phyloP scores from a whole-genome alignment of 306 rosid species.

The Pterocarpus santalinus region DNA sequence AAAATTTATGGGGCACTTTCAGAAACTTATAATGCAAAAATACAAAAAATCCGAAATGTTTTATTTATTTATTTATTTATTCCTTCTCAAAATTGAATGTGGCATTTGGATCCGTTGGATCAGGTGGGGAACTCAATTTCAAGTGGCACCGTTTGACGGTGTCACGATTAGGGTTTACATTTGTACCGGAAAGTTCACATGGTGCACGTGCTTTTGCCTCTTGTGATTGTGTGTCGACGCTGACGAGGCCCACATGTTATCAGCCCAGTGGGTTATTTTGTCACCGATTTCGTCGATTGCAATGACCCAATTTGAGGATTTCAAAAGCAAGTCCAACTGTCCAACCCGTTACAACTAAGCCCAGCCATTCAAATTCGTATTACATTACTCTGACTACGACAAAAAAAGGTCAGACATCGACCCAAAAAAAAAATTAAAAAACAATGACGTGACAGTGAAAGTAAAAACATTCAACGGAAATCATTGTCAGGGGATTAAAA shows the following conservation, averaged over 20 bases:
- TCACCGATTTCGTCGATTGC: neutral
- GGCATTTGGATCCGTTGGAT: conserved; percentile 54
- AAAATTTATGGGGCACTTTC: conserved; percentile 12
- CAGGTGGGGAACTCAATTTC: conserved; percentile 55
- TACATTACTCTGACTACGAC: no score
- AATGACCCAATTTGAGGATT: neutral
- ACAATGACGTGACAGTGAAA: no score
- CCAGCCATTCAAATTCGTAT: no score
- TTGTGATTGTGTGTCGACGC: neutral
- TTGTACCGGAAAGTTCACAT: neutral
- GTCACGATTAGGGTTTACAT: conserved; percentile 29
- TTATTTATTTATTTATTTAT: neutral
- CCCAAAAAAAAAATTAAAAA: no score
- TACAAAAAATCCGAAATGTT: neutral
- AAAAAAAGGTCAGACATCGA: no score
- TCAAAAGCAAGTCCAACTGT: neutral
- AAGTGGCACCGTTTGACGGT: conserved; percentile 58
- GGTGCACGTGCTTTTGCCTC: conserved; percentile 43
- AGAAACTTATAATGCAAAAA: neutral
- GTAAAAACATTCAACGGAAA: no score
- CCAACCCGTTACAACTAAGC: neutral
- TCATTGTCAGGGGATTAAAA: no score
- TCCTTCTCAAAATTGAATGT: conserved; percentile 6
- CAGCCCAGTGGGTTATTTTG: conserved; percentile 4
- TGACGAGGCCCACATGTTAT: conserved; percentile 36